Evolutionary conservation across 495 filamentous ascomycete genomes (phyloP).

Genomic region (Bathelium albidoporum): DNA sequence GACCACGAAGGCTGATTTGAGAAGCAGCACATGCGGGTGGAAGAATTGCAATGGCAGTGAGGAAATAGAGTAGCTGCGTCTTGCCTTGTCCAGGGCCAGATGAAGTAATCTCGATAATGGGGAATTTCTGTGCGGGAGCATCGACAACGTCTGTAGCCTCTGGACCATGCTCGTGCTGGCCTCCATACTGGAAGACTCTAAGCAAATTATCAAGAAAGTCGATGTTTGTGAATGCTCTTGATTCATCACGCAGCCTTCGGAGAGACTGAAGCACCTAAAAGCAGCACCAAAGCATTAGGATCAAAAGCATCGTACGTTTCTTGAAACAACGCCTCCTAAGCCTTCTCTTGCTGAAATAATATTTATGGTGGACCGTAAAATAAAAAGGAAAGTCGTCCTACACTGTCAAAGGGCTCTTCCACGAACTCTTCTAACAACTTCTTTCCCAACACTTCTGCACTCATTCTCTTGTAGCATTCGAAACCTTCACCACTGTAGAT

Average conservation of each 20-base stretch:
- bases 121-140: slow-evolving; percentile 16
- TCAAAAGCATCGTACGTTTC: background rate
- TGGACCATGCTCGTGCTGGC: slow-evolving; percentile 30
- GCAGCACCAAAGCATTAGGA: background rate
- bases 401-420: slow-evolving; percentile 55
- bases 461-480: slow-evolving; percentile 21
- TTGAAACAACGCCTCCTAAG: background rate
- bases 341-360: background rate
- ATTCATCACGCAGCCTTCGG: background rate
- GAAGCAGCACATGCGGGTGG: slow-evolving; percentile 24
- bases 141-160: slow-evolving; percentile 38
- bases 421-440: slow-evolving; percentile 55
- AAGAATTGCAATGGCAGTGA: slow-evolving; percentile 50
- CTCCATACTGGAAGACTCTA: background rate
- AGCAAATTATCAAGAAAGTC: background rate
- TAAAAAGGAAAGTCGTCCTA: slow-evolving; percentile 2
- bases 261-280: slow-evolving; percentile 9
- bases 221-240: background rate
- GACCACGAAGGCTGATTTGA: slow-evolving; percentile 32
- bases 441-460: slow-evolving; percentile 45
- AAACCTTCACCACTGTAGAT: background rate
- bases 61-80: slow-evolving; percentile 59
- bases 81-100: slow-evolving; percentile 47
- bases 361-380: background rate
- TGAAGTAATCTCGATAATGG: slow-evolving; percentile 49